Percentiles rank a stretch among this genome's conserved stretches.
Conservation (phyloP, 306 rosid genomes). For the Potentilla sterilis region DNA sequence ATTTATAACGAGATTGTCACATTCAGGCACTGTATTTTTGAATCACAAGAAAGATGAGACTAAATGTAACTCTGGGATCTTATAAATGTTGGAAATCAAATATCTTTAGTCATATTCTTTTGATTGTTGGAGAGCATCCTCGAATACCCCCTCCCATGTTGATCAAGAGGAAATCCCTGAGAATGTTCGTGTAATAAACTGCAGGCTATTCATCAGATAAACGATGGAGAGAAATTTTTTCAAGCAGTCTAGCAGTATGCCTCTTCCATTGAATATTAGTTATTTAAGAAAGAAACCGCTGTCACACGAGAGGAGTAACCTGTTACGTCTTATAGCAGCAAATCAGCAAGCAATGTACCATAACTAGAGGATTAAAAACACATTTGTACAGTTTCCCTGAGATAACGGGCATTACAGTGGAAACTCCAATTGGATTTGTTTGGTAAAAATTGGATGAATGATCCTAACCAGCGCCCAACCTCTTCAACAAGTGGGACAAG, state of each 20-base stretch:
- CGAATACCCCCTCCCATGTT: no score
- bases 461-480: not conserved
- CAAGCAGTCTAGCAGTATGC: no score
- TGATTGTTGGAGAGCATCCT: not conserved
- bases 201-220: no score
- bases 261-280: no score
- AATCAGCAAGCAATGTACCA: not conserved
- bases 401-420: not conserved
- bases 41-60: not conserved
- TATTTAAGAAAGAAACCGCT: no score
- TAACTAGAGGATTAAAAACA: not conserved
- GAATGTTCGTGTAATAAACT: no score
- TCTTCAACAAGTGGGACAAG: not conserved
- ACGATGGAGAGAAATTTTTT: no score
- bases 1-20: constrained; percentile 2
- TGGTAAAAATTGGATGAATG: not conserved
- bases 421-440: not conserved
- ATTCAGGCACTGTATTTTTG: not conserved
- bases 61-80: not conserved
- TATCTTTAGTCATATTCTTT: not conserved
- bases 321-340: not conserved
- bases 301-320: no score
- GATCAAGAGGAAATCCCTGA: no score
- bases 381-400: not conserved
- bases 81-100: not conserved